Conservation (phyloP, 1,284 basidiomycete species). For the Gymnopus androsaceus region DNA sequence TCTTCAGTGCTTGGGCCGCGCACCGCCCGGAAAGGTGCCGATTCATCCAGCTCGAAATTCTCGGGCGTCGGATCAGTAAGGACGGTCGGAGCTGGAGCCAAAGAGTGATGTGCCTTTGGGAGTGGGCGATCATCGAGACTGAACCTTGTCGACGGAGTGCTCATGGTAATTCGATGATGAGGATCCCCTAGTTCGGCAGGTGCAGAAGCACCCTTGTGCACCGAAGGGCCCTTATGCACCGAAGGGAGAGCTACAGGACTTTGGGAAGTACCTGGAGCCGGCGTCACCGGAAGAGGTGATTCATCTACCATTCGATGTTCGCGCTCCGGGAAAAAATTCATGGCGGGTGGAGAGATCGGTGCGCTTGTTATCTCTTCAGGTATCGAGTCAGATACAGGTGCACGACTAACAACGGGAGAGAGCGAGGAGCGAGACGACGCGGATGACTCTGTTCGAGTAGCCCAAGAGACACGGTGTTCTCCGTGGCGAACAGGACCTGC, state of each 20-base stretch:
- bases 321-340: conserved; percentile 35
- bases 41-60: conserved; percentile 43
- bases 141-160: conserved; percentile 26
- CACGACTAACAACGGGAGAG: conserved; percentile 25
- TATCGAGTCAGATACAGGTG: conserved; percentile 20
- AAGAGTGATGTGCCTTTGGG: not conserved
- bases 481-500: conserved; percentile 55
- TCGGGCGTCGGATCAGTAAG: conserved; percentile 9
- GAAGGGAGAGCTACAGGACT: not conserved
- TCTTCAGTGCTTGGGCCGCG: conserved; percentile 13
- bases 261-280: not conserved
- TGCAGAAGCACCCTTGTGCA: conserved; percentile 10
- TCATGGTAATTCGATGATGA: conserved; percentile 35
- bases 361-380: conserved; percentile 19
- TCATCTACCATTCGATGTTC: conserved; percentile 14
- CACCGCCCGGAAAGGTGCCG: conserved; percentile 45
- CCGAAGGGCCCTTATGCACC: not conserved
- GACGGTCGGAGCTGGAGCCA: not conserved
- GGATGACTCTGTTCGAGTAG: conserved; percentile 46
- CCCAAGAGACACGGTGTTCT: conserved; percentile 61
- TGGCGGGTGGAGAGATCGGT: not conserved
- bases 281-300: conserved; percentile 11
- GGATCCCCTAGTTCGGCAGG: conserved; percentile 51
- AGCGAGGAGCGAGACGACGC: conserved; percentile 32
- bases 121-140: conserved; percentile 33